Base-by-base conservation (phyloP, 257 asterid genomes). In the Rhazya stricta region DNA sequence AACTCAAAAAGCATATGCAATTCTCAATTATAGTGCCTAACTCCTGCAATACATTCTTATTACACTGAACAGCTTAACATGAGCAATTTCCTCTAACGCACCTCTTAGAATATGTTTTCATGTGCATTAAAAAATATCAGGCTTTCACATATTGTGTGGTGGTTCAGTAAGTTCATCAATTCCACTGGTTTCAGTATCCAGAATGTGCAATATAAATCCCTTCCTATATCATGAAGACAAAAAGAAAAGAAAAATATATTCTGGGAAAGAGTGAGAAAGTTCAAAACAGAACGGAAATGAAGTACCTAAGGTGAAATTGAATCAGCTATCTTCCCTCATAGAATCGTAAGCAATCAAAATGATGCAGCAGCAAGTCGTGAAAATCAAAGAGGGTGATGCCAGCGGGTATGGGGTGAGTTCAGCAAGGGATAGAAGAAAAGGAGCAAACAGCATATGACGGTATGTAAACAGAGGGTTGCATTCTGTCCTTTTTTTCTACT, bases 401-500 rank as follows among this genome's bases (percentile, higher is more conserved):
- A 65, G 48, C 34, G 50, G 76, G 12, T 30, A 41, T 9, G 46
- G 67, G 57, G 25, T 21, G 45, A 42, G 29, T 58, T 25, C 7
- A 57, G 66, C 54, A n/a, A 27, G 23, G 51, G 76, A 53, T 72
- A 34, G 76, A 16, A 34, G 42, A 63, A 21, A 30, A 12, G 62
- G 15, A 9, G 13, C 41, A 21, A 58, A 65, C 61, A 37, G 43
- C 36, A 19, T 23, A 9, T 41, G 18, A 9, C 54, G 32, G 29
- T 1, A 41, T n/a, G n/a, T n/a, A 63, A 53, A 57, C 11, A 32
- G 50, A 77, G 80, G 80, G 80, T 58, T 53, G 18, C 67, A 18
- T 71, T 70, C 48, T 19, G 1, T 36, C 4, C 15, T 4, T 2
- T 2, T 18, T 1, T 61, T 0, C 1, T 61, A 9, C 2, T 6